Evolutionary conservation across 345 rosid genomes (phyloP).

Genomic region (Theobroma cacao): DNA sequence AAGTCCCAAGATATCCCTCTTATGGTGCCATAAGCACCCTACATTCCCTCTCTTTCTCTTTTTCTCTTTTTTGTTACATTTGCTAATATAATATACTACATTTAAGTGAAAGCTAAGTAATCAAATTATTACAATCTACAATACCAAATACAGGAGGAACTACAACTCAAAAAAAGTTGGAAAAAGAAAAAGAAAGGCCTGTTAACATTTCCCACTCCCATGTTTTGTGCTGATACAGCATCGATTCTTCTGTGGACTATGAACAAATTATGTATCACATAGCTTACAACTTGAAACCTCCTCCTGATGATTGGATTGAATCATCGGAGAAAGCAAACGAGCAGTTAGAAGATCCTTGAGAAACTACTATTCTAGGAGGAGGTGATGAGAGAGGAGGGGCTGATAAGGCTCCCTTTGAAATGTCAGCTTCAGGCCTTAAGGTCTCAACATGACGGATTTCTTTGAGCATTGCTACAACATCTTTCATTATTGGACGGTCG

Average conservation of each 20-base stretch:
- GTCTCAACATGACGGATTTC: constrained; percentile 68
- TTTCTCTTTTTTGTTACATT: constrained; percentile 13
- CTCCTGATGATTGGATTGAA: constrained; percentile 32
- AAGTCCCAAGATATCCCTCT: constrained; percentile 13
- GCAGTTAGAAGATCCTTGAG: constrained; percentile 72
- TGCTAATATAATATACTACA: constrained; percentile 7
- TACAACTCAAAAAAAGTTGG: not conserved
- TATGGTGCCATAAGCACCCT: not conserved
- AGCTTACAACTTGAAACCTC: constrained; percentile 5
- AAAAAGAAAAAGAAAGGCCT: too few species aligned
- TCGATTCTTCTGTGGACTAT: constrained; percentile 14
- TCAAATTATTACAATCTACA: constrained; percentile 25
- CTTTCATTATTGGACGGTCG: constrained; percentile 87
- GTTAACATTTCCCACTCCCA: not conserved
- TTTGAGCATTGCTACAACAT: constrained; percentile 87
- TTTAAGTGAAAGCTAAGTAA: constrained; percentile 3
- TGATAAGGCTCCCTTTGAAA: constrained; percentile 35
- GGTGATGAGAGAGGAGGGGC: constrained; percentile 24
- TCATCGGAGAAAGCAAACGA: constrained; percentile 78
- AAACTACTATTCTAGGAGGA: constrained; percentile 44
- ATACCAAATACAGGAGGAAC: not conserved
- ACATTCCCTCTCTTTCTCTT: constrained; percentile 3
- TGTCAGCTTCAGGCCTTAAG: constrained; percentile 36
- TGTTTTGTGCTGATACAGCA: not conserved
- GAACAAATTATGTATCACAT: not conserved